These are phyloP conservation scores for Kwoniella dendrophila DNA, from an alignment of 768 basidiomycete species.

Conservation along the genomic window DNA sequence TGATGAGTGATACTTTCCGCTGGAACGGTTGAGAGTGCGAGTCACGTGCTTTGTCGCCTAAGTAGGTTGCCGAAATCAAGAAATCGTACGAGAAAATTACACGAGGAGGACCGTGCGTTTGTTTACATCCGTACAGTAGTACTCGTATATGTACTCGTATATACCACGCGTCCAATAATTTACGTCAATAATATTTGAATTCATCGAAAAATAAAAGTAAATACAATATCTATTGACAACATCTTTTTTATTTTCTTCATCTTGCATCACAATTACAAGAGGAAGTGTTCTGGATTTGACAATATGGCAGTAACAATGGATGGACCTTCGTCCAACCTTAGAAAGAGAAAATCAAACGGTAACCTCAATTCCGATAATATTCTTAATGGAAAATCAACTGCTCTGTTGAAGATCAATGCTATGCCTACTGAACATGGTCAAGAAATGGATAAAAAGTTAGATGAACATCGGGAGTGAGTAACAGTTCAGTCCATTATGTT, in stretches of 20 bases:
- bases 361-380: constrained; percentile 29
- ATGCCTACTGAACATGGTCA: constrained; percentile 69
- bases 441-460: constrained; percentile 71
- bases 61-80: neutral
- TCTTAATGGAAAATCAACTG: constrained; percentile 33
- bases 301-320: constrained; percentile 25
- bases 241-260: neutral
- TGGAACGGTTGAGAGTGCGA: no score
- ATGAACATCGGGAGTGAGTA: constrained; percentile 67
- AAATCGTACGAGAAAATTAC: constrained; percentile 6
- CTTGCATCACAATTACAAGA: constrained; percentile 4
- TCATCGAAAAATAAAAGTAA: neutral
- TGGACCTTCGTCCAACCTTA: constrained; percentile 25
- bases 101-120: neutral
- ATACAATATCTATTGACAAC: neutral
- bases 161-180: neutral
- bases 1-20: no score
- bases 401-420: constrained; percentile 37
- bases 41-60: no score
- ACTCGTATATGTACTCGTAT: neutral
- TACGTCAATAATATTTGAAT: neutral
- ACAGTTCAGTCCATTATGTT: no score
- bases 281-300: neutral
- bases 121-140: neutral
- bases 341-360: constrained; percentile 9